These are phyloP conservation scores for Termitomyces heimii DNA, from an alignment of 768 basidiomycete species.

Conservation along the genomic window DNA sequence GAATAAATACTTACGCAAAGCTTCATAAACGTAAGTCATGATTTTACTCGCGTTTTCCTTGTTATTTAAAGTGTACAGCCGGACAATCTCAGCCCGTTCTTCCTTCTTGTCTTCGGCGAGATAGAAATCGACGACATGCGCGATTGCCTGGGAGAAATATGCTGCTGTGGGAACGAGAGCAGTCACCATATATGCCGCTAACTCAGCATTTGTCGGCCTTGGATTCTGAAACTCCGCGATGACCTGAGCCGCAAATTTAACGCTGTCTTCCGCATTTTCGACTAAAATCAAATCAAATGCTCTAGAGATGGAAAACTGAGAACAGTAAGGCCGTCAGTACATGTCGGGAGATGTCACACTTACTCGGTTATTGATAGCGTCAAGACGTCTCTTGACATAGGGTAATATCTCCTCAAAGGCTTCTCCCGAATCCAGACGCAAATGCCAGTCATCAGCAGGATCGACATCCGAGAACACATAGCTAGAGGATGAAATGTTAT, in stretches of 20 bases:
- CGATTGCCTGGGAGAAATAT: slow-evolving; percentile 49
- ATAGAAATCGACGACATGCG: slow-evolving; percentile 57
- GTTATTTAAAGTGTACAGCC: slow-evolving; percentile 20
- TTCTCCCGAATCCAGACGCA: slow-evolving; percentile 32
- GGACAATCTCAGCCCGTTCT: slow-evolving; percentile 34
- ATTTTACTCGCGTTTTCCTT: slow-evolving; percentile 22
- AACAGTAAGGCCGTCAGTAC: neutral
- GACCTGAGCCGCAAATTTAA: slow-evolving; percentile 27
- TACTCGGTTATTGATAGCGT: slow-evolving; percentile 18
- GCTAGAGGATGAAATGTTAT: slow-evolving; percentile 14
- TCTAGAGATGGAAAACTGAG: neutral
- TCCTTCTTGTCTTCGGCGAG: slow-evolving; percentile 31
- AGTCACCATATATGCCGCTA: slow-evolving; percentile 47
- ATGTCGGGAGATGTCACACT: neutral
- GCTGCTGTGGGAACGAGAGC: slow-evolving; percentile 51
- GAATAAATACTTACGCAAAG: slow-evolving; percentile 30
- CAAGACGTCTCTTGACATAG: slow-evolving; percentile 25
- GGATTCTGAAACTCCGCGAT: slow-evolving; percentile 12
- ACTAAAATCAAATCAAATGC: slow-evolving; percentile 13
- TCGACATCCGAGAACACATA: slow-evolving; percentile 42
- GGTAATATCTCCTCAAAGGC: slow-evolving; percentile 24
- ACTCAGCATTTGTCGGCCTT: slow-evolving; percentile 19
- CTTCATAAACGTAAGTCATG: slow-evolving; percentile 40
- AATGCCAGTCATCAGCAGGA: slow-evolving; percentile 39
- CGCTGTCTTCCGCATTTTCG: slow-evolving; percentile 16